These are phyloP conservation scores for Drechslerella dactyloides DNA, from an alignment of 2,329 filamentous ascomycete genomes.

Conservation along the genomic window DNA sequence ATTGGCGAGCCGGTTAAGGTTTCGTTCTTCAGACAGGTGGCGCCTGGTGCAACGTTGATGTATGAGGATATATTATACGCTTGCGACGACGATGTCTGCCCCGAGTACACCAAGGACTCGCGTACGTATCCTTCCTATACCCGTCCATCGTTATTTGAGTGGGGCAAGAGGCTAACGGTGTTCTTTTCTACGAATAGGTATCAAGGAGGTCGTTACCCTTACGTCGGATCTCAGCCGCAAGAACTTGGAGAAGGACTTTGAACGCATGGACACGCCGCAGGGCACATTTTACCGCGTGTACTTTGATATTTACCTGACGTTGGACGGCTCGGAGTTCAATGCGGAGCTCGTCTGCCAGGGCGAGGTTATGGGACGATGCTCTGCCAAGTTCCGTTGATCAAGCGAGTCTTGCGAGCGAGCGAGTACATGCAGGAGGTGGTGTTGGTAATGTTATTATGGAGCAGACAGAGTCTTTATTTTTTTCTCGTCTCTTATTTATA, in stretches of 20 bases:
- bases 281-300: conserved; percentile 90
- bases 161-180: conserved; percentile 6
- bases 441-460: background rate
- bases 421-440: no score
- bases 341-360: conserved; percentile 98
- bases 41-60: conserved; percentile 96
- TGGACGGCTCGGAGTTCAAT: conserved; percentile 97
- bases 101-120: conserved; percentile 98
- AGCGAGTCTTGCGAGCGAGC: no score
- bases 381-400: conserved; percentile 77
- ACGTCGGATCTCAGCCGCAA: conserved; percentile 96
- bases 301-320: conserved; percentile 83
- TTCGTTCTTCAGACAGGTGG: conserved; percentile 96
- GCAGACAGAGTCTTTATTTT: background rate
- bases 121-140: conserved; percentile 69
- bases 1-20: conserved; percentile 99
- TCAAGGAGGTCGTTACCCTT: conserved; percentile 98
- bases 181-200: conserved; percentile 66
- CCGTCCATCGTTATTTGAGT: conserved; percentile 7
- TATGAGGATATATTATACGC: conserved; percentile 98
- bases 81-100: conserved; percentile 96
- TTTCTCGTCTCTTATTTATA: background rate
- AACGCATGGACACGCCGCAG: conserved; percentile 98
- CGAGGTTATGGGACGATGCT: conserved; percentile 97
- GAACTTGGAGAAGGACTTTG: conserved; percentile 98